A percentile compares a stretch with the other conserved stretches of the same genome.
These are phyloP conservation scores for Ogataea hybrid DNA, from an alignment of 1,139 yeast species.

Conservation along the genomic window DNA sequence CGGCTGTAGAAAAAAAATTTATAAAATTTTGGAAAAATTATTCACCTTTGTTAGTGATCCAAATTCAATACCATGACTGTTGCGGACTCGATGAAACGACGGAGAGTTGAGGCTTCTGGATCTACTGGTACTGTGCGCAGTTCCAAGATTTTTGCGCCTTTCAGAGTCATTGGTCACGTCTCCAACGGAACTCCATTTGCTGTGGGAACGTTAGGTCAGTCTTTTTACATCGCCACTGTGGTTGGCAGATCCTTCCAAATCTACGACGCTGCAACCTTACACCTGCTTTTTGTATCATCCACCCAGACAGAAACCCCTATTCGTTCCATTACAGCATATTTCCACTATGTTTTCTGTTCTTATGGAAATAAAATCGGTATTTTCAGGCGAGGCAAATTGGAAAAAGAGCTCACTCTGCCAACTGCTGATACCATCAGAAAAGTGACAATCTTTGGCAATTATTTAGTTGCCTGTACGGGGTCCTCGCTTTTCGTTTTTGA, in stretches of 20 bases:
- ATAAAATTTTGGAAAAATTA: conserved; percentile 6
- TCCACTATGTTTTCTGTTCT: conserved; percentile 81
- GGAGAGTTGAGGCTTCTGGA: conserved; percentile 15
- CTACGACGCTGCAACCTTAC: conserved; percentile 87
- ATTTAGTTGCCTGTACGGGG: conserved; percentile 59
- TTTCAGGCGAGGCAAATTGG: conserved; percentile 78
- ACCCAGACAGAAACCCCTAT: conserved; percentile 71
- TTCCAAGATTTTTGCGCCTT: conserved; percentile 56
- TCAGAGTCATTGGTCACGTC: conserved; percentile 59
- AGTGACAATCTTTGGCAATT: conserved; percentile 75
- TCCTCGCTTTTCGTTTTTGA: conserved; percentile 63
- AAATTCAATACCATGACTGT: conserved; percentile 5
- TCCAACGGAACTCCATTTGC: conserved; percentile 83
- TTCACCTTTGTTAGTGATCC: conserved; percentile 2
- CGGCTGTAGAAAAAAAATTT: conserved; percentile 1
- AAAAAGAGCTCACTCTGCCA: conserved; percentile 46
- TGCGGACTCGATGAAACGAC: conserved; percentile 22
- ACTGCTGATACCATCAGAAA: conserved; percentile 44
- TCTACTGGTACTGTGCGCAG: conserved; percentile 17
- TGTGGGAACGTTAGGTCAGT: conserved; percentile 82
- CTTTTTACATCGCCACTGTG: conserved; percentile 84
- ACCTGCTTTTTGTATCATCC: conserved; percentile 82
- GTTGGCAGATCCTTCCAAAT: conserved; percentile 92
- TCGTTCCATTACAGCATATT: conserved; percentile 72
- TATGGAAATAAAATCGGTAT: conserved; percentile 72